Percentiles rank a stretch among this genome's conserved stretches.
These are phyloP conservation scores for Kwoniella sp. DNA, from an alignment of 768 basidiomycete species.

Conservation along the genomic window DNA sequence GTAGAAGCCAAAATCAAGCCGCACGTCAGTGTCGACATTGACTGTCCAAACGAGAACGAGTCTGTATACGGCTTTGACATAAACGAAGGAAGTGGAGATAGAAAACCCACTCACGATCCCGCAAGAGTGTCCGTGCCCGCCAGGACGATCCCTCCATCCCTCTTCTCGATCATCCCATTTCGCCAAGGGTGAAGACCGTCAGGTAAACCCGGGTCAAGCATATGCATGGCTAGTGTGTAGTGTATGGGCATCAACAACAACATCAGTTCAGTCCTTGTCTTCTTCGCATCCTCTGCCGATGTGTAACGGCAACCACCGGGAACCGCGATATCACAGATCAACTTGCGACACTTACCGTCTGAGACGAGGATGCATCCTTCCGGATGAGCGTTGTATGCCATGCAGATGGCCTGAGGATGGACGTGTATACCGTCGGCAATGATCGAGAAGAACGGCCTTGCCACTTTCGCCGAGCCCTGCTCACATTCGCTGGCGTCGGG, in stretches of 20 bases:
- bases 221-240: conserved; percentile 4
- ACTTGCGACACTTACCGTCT: conserved; percentile 71
- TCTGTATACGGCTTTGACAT: not conserved
- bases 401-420: conserved; percentile 85
- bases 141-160: conserved; percentile 73
- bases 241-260: not conserved
- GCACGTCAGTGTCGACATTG: too few relatives aligned
- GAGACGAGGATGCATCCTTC: conserved; percentile 87
- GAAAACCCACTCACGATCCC: conserved; percentile 69
- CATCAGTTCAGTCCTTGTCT: not conserved
- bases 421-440: conserved; percentile 91
- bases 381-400: conserved; percentile 79
- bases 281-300: too few relatives aligned
- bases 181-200: conserved; percentile 90
- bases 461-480: not conserved
- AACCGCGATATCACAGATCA: too few relatives aligned
- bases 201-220: conserved; percentile 74
- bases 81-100: conserved; percentile 29
- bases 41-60: too few relatives aligned
- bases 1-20: too few relatives aligned
- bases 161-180: conserved; percentile 76
- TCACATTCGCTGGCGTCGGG: not conserved
- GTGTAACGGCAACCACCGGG: too few relatives aligned
- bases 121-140: conserved; percentile 86
- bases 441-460: conserved; percentile 77